phyloP scores from a whole-genome alignment of 179 eudicot species.

The Drosera spatulata region DNA sequence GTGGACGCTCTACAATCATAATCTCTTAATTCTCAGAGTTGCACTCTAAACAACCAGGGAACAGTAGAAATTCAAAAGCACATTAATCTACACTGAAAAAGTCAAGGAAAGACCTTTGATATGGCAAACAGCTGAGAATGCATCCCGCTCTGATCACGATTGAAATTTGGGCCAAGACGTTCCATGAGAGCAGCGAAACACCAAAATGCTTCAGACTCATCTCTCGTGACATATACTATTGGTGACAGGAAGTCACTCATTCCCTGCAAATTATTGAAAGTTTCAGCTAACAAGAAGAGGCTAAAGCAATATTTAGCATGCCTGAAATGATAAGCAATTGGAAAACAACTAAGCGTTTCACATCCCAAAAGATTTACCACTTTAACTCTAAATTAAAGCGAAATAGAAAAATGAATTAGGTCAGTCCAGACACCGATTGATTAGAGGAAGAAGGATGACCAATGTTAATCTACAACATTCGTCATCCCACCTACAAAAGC shows the following conservation, averaged over 20 bases:
- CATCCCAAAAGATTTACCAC: neutral
- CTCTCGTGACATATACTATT: slow-evolving; percentile 71
- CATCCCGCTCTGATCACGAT: slow-evolving; percentile 98
- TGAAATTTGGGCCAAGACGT: slow-evolving; percentile 94
- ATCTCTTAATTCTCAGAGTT: no score
- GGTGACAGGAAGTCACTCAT: slow-evolving; percentile 97
- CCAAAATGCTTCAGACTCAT: slow-evolving; percentile 94
- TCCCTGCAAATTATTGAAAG: slow-evolving; percentile 31
- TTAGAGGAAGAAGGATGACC: no score
- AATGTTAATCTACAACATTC: no score
- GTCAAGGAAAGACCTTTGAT: slow-evolving; percentile 55
- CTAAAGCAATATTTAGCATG: neutral
- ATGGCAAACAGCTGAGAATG: slow-evolving; percentile 94
- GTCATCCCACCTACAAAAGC: no score
- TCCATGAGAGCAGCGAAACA: slow-evolving; percentile 94
- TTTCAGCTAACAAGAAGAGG: neutral
- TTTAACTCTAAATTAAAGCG: neutral
- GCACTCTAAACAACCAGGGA: no score
- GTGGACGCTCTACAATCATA: no score
- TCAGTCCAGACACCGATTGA: no score
- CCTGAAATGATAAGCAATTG: neutral
- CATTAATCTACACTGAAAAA: neutral
- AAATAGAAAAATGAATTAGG: no score
- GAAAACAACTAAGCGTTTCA: neutral
- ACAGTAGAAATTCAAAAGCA: neutral